Base-by-base conservation (phyloP, 352 stramenopile genomes). In the Pythium sp. region DNA sequence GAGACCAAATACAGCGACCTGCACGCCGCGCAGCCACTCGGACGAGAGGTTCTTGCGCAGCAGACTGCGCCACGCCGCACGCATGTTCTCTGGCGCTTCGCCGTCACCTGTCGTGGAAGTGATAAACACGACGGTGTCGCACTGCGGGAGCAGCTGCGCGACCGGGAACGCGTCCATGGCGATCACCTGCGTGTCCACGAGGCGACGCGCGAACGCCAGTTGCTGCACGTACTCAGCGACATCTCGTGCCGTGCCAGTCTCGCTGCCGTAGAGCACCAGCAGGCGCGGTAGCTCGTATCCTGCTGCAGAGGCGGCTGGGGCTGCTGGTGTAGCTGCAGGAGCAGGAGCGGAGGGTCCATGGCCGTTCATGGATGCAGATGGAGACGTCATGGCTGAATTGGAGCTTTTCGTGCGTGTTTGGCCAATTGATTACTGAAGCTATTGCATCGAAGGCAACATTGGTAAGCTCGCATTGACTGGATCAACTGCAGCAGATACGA, bases 11-110 rank as follows among this genome's bases (percentile, higher is more conserved):
- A 98, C 87, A 4, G 92, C 91, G 49, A 97, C 75, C 7, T 81
- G 69, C 22, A 98, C 77, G 30, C 73, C 73, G 2, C 32, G 15
- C 3, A 98, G 80, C 76, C 86, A 97, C 30, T 88, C 72, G 12
- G 62, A 47, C 5, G 77, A 67, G 12, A 98, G 75, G 11, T 73
- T 91, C 71, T 93, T 96, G n/a, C 87, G 87, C 62, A 98, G 70
- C 53, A 98, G 75, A 73, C 78, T 86, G 20, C 82, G 85, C 92
- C 93, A 98, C 28, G 86, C 74, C 22, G 65, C 71, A 43, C 76
- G 85, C 93, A 98, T 98, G 70, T 97, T 98, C 62, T 93, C 88
- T 0, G 94, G 93, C 32, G 87, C 81, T 54, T 98, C 93, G 28
- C 94, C 94, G 67, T 98, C 92, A 64, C 94, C 94, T 32, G 89